Conservation (phyloP, 179 eudicot genomes). For the Carnegiea gigantea region DNA sequence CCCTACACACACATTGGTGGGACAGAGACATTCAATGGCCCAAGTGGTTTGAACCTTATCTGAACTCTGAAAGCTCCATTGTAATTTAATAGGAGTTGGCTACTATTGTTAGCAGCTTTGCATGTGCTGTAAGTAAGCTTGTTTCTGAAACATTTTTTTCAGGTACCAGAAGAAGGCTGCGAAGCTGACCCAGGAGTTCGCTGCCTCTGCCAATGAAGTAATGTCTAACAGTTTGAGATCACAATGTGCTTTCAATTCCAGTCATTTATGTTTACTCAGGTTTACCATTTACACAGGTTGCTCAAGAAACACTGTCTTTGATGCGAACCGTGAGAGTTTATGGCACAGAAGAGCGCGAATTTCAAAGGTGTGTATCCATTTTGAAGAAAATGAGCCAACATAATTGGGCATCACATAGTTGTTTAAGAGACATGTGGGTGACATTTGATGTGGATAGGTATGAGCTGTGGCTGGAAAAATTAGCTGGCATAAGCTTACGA, state of each 20-base stretch:
- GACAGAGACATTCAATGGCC: no score
- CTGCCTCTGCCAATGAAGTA: slow-evolving; percentile 97
- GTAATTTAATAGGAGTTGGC: neutral
- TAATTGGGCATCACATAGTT: neutral
- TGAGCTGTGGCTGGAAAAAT: slow-evolving; percentile 69
- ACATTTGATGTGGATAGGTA: slow-evolving; percentile 48
- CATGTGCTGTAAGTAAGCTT: slow-evolving; percentile 9
- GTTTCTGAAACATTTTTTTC: slow-evolving; percentile 21
- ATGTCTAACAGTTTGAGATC: slow-evolving; percentile 17
- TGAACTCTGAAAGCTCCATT: neutral
- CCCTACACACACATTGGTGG: no score
- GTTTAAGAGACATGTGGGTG: slow-evolving; percentile 16
- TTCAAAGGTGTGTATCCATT: slow-evolving; percentile 55
- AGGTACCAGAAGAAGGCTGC: slow-evolving; percentile 99
- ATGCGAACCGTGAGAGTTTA: slow-evolving; percentile 97
- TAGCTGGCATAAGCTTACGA: slow-evolving; percentile 83
- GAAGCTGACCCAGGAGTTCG: slow-evolving; percentile 74
- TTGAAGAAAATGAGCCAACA: neutral
- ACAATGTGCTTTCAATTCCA: slow-evolving; percentile 15
- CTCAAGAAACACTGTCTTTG: slow-evolving; percentile 93
- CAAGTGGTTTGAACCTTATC: neutral
- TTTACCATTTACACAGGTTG: slow-evolving; percentile 55
- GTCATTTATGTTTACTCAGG: slow-evolving; percentile 10
- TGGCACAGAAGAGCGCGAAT: slow-evolving; percentile 88
- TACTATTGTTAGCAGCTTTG: neutral